Evolutionary conservation across 805 yeast genomes (phyloP).

Genomic region (Wickerhamiella azymoides): DNA sequence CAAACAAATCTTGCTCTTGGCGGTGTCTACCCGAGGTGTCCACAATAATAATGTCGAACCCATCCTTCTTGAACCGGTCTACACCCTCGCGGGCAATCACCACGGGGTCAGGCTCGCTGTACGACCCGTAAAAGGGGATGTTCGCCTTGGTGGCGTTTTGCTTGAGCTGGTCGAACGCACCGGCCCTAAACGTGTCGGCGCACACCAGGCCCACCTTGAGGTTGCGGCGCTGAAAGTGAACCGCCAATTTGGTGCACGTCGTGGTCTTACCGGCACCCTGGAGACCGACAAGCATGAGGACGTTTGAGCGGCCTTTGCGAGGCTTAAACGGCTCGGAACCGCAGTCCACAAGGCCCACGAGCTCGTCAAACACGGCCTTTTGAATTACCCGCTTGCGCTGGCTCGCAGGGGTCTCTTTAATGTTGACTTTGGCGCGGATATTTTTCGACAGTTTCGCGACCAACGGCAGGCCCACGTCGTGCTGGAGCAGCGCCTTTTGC

Average conservation of each 20-base stretch:
- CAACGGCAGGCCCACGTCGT: constrained; percentile 83
- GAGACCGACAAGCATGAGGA: constrained; percentile 94
- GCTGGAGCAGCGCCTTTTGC: constrained; percentile 76
- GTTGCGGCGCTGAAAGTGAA: constrained; percentile 84
- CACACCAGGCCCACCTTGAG: constrained; percentile 92
- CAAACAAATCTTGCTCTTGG: constrained; percentile 81
- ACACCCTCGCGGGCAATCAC: constrained; percentile 87
- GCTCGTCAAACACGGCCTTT: constrained; percentile 87
- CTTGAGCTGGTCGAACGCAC: constrained; percentile 96
- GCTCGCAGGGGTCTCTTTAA: constrained; percentile 37
- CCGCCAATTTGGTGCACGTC: constrained; percentile 91
- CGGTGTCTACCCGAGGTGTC: constrained; percentile 98
- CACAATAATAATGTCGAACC: constrained; percentile 84
- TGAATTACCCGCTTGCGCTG: constrained; percentile 74
- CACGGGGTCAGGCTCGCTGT: constrained; percentile 91
- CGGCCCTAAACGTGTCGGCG: constrained; percentile 99
- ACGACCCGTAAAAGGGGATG: constrained; percentile 89
- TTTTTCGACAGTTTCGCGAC: constrained; percentile 67
- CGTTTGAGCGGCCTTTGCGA: constrained; percentile 61
- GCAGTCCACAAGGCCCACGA: constrained; percentile 73
- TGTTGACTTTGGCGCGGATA: constrained; percentile 44
- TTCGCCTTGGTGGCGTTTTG: constrained; percentile 94
- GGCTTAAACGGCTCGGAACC: constrained; percentile 54
- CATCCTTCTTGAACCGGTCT: constrained; percentile 74
- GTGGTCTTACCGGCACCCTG: constrained; percentile 99